Conservation (phyloP, 2,329 filamentous ascomycete genomes). For the Verticillium nonalfalfae region DNA sequence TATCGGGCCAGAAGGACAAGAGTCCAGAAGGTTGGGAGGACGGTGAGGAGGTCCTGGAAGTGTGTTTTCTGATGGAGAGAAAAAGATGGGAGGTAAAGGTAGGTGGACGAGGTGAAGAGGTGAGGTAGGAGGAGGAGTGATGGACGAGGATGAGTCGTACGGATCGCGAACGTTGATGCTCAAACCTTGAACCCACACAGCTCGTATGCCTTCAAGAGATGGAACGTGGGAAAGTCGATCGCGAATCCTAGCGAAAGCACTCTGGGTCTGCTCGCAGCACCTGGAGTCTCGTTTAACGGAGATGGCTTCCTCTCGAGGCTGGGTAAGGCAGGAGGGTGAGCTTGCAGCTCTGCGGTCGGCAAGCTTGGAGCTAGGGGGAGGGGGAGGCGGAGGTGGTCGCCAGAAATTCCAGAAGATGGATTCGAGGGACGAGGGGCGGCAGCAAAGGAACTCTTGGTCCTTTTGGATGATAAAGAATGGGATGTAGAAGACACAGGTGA, state of each 20-base stretch:
- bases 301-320: not conserved
- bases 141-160: conserved; percentile 13
- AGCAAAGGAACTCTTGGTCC: not conserved
- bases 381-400: not conserved
- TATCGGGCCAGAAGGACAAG: conserved; percentile 5
- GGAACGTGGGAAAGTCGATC: not conserved
- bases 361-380: no score
- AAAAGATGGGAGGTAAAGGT: conserved; percentile 9
- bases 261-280: not conserved
- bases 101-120: not conserved
- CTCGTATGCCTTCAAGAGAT: not conserved
- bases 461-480: not conserved
- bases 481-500: not conserved
- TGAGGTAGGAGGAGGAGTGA: conserved; percentile 12
- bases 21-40: conserved; percentile 5
- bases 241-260: not conserved
- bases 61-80: not conserved
- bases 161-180: conserved; percentile 25
- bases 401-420: not conserved
- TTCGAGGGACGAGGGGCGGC: not conserved
- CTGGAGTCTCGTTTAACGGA: not conserved
- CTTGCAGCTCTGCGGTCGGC: not conserved
- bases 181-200: conserved; percentile 26
- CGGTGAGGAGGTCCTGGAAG: conserved; percentile 4
- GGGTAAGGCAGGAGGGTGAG: not conserved